Evolutionary conservation across 805 yeast species (phyloP).

Genomic region (Dipodascus geniculatus): DNA sequence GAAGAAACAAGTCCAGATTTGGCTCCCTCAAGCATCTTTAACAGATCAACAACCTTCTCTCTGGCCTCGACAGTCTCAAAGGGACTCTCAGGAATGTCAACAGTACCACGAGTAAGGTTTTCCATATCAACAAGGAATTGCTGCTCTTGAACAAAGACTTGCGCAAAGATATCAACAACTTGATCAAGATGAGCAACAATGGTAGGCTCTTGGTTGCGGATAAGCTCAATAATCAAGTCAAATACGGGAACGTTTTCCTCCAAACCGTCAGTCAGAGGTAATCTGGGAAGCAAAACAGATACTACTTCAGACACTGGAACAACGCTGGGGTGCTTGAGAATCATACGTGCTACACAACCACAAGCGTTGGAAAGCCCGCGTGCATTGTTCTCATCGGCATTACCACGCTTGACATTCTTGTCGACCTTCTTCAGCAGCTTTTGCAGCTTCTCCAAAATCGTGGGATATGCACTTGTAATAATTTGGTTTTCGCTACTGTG

Average conservation of each 20-base stretch:
- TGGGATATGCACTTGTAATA: constrained; percentile 51
- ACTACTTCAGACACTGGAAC: constrained; percentile 71
- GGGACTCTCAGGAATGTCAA: constrained; percentile 65
- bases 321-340: constrained; percentile 52
- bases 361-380: constrained; percentile 88
- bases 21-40: constrained; percentile 58
- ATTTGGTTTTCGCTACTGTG: constrained; percentile 40
- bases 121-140: constrained; percentile 57
- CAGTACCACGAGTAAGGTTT: constrained; percentile 78
- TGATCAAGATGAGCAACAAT: constrained; percentile 30
- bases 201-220: constrained; percentile 47
- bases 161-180: constrained; percentile 56
- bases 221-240: constrained; percentile 60
- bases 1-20: constrained; percentile 35
- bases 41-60: constrained; percentile 51
- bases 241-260: constrained; percentile 92
- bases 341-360: constrained; percentile 94
- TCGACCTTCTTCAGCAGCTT: constrained; percentile 71
- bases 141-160: constrained; percentile 61
- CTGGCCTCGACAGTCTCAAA: constrained; percentile 61
- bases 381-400: constrained; percentile 71
- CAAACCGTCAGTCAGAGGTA: constrained; percentile 78
- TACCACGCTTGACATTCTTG: constrained; percentile 43
- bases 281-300: constrained; percentile 60
- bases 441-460: constrained; percentile 54